These are phyloP conservation scores for Nakazawaea anatomiae DNA, from an alignment of 805 yeast genomes.

Conservation along the genomic window DNA sequence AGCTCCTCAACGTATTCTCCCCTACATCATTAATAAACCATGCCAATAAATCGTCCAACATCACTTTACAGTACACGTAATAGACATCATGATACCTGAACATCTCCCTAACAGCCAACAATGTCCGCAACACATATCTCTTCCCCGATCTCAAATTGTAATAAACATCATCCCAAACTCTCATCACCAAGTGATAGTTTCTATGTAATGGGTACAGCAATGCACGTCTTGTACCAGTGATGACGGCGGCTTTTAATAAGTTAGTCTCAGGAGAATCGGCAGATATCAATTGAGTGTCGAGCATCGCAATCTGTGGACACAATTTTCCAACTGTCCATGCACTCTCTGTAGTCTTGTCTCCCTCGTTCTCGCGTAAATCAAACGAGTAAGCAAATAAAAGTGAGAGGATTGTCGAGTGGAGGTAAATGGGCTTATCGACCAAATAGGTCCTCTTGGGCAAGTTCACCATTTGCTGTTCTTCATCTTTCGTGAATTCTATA, in stretches of 20 bases:
- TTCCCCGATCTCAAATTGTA: conserved; percentile 63
- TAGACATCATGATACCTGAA: conserved; percentile 82
- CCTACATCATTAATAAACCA: conserved; percentile 66
- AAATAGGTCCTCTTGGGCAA: conserved; percentile 62
- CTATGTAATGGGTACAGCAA: conserved; percentile 78
- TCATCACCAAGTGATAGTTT: conserved; percentile 50
- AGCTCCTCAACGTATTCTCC: conserved; percentile 50
- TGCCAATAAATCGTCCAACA: conserved; percentile 69
- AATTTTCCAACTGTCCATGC: conserved; percentile 93
- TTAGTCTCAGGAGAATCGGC: conserved; percentile 24
- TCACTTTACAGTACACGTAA: conserved; percentile 73
- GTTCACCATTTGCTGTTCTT: conserved; percentile 60
- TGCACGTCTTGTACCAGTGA: conserved; percentile 67
- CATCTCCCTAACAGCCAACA: conserved; percentile 60
- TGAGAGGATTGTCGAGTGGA: conserved; percentile 59
- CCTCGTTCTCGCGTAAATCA: conserved; percentile 69
- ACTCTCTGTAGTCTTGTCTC: conserved; percentile 73
- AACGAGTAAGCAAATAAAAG: conserved; percentile 68
- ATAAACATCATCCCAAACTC: conserved; percentile 75
- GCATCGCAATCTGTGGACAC: conserved; percentile 66
- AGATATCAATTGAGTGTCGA: conserved; percentile 55
- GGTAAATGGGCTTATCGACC: conserved; percentile 47
- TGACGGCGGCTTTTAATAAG: conserved; percentile 46
- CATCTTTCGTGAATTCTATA: conserved; percentile 51
- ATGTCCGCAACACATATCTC: conserved; percentile 50